Conservation (phyloP, 1,284 basidiomycete species). For the Malassezia japonica region DNA sequence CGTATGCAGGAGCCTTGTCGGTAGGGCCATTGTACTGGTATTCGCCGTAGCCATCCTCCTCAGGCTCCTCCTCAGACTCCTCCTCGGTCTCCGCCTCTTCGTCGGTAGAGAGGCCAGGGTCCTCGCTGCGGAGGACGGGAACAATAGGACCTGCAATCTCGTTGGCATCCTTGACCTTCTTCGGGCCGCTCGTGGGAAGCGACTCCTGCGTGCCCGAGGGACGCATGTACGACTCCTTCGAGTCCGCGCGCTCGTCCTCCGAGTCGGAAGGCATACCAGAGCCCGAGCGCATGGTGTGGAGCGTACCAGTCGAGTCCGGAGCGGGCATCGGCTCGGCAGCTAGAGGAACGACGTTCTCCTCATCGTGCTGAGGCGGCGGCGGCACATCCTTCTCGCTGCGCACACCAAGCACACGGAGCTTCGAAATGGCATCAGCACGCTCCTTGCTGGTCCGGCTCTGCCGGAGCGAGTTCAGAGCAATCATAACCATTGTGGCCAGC, state of each 20-base stretch:
- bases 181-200: not conserved
- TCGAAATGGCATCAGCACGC: conserved; percentile 8
- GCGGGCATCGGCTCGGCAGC: not conserved
- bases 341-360: not conserved
- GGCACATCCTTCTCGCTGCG: not conserved
- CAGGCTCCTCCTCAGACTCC: not conserved
- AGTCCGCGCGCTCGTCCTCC: not conserved
- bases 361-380: not conserved
- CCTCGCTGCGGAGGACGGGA: conserved; percentile 14
- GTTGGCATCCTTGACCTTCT: conserved; percentile 14
- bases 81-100: conserved; percentile 1
- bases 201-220: not conserved
- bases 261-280: no score
- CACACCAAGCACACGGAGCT: conserved; percentile 14
- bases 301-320: not conserved
- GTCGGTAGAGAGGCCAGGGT: not conserved
- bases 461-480: not conserved
- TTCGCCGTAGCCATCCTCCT: not conserved
- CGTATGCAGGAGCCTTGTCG: not conserved
- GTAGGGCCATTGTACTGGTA: not conserved
- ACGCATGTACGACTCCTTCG: not conserved
- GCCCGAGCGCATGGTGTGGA: no score
- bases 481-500: not conserved
- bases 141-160: conserved; percentile 13
- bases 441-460: not conserved